Base-by-base conservation (phyloP, 164 flowering plant species). In the Tetrastigma voinierianum region DNA sequence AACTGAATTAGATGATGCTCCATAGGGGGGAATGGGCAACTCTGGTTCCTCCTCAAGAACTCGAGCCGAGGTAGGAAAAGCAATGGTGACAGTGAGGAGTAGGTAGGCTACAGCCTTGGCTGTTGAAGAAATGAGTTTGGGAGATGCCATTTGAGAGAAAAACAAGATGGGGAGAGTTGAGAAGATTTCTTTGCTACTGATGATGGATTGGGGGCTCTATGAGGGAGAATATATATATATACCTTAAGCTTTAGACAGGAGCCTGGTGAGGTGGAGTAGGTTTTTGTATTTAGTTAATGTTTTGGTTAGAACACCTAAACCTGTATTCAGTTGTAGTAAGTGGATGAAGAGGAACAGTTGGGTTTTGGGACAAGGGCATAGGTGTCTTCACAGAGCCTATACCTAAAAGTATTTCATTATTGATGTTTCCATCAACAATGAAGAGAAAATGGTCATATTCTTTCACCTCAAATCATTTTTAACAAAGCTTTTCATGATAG, bases 31-130 rank as follows among this genome's bases (percentile, higher is more conserved):
- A n/a, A 58, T 58, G 11, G 81, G 78, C 17, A 65, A 45, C 6
- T 67, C 56, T 51, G 78, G 57, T 10, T 40, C 59, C 6, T 32
- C 40, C 5, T 77, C 84, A 10, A 87, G 88, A 40, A 73, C 69
- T 70, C 90, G 82, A 56, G 88, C 84, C 9, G 87, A 77, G 46
- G 71, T 15, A 8, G 77, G 72, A 56, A 20, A 69, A 13, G 84
- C 53, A 63, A 78, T 46, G 16, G 81, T 40, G 53, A 85, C 70
- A 32, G 80, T 72, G 47, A 87, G 62, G 10, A 81, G 65, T 1
- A 81, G 56, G 70, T 57, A 74, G 40, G 40, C 40, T 14, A 73
- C 1, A 16, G 61, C 51, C 64, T 72, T 74, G 64, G 75, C 46
- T n/a, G 75, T 10, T 20, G 40, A 14, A 32, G 69, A 46, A 53